Base-by-base conservation (phyloP, 2,329 filamentous ascomycete species). In the Aspergillus tanneri region DNA sequence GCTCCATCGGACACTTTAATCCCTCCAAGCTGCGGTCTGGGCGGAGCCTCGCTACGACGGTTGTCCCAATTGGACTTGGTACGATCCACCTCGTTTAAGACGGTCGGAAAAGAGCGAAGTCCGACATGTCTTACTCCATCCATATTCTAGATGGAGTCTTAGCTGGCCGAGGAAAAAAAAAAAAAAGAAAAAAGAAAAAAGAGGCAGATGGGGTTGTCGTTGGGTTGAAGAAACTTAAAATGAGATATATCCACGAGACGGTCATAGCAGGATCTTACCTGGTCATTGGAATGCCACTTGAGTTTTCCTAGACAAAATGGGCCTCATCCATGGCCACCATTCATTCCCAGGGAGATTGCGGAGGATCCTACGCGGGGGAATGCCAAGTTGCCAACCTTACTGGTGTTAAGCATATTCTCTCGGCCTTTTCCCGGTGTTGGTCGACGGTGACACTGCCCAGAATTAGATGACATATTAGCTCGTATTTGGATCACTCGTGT, bases 361-460 rank as follows among this genome's bases (percentile, higher is more conserved):
- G 52, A 53, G 54, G 55, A 50, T 52, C 50, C 43, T 49, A 54
- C 54, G 54, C 53, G 56, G 55, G 53, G 50, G 35, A 38, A 46
- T 59, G 57, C 57, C 56, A 59, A 59, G 56, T 59, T 58, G 56
- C 64, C 61, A 67, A 67, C 64, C 64, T 67, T 67, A 66, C 61
- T 64, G 58, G 63, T 61, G 64, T 67, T 67, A 67, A 67, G 64
- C 64, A 66, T 67, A 67, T 60, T 47, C 45, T 50, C 56, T 58
- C 59, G 57, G 62, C 39, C 52, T 57, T 55, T 56, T 52, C 54
- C 61, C 58, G 62, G 58, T 53, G 53, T 59, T 46, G 41, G 50
- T 25, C 44, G 24, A 44, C 34, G 16, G 47, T 35, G 56, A 57
- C 55, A 53, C 51, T 60, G 48, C 47, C 50, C 50, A 58, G 37